Conservation (phyloP, 192 early-diverging fungal genomes). For the Lobosporangium transversale region DNA sequence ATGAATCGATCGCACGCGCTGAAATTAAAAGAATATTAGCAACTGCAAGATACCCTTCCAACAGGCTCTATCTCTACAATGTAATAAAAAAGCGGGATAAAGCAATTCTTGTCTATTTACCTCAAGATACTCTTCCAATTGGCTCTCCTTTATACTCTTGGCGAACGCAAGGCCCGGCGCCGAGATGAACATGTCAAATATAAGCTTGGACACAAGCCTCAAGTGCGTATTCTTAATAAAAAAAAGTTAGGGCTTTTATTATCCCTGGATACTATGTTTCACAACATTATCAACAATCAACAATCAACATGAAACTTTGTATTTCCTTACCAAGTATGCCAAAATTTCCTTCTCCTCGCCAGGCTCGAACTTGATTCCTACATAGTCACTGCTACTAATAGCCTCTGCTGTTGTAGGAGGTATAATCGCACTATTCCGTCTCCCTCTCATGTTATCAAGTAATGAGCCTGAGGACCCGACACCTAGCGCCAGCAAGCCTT, state of each 20-base stretch:
- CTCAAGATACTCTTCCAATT: conserved; percentile 25
- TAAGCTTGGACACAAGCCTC: conserved; percentile 33
- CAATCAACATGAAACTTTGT: no score
- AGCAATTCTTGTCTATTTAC: neutral
- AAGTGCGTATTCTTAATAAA: conserved; percentile 37
- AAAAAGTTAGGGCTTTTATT: neutral
- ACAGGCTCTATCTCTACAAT: no score
- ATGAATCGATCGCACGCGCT: conserved; percentile 17
- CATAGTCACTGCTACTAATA: neutral
- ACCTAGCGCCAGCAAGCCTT: conserved; percentile 7
- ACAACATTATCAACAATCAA: no score
- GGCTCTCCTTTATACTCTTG: conserved; percentile 27
- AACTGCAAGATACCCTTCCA: conserved; percentile 30
- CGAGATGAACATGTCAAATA: conserved; percentile 44
- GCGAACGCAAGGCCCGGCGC: conserved; percentile 27
- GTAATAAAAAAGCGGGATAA: neutral
- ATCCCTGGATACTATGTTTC: neutral
- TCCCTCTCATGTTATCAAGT: conserved; percentile 33
- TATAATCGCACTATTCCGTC: conserved; percentile 15
- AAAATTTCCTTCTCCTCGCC: conserved; percentile 37
- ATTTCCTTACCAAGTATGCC: conserved; percentile 30
- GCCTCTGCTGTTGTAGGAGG: neutral
- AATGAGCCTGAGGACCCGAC: conserved; percentile 14
- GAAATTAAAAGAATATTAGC: neutral
- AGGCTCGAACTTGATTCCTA: conserved; percentile 37